A percentile compares a stretch with the other conserved stretches of the same genome.
These are phyloP conservation scores for Coniochaeta prunicola DNA, from an alignment of 2,329 filamentous ascomycete genomes.

Conservation along the genomic window DNA sequence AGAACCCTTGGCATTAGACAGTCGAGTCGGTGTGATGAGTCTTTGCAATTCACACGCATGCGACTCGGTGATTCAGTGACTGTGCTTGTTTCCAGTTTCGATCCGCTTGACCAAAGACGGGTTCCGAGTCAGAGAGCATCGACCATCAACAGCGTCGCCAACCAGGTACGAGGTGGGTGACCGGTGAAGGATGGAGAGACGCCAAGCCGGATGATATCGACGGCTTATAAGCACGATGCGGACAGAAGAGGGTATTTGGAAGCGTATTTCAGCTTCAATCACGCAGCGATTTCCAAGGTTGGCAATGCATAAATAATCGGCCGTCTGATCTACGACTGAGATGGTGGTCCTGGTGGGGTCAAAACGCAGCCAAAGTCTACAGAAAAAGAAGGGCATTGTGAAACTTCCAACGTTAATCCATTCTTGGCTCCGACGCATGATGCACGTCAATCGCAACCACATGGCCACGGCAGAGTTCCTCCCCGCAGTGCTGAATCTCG, in stretches of 20 bases:
- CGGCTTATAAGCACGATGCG: neutral
- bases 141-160: neutral
- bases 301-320: neutral
- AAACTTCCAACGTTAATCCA: neutral
- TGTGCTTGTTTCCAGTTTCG: too few species aligned
- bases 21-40: too few species aligned
- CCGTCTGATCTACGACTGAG: neutral
- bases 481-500: neutral
- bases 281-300: neutral
- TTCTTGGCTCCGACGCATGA: neutral
- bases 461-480: neutral
- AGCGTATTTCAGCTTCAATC: neutral
- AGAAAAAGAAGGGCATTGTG: neutral
- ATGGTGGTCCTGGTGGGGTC: neutral
- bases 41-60: too few species aligned
- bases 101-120: too few species aligned
- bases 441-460: neutral
- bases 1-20: too few species aligned
- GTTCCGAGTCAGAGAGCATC: neutral
- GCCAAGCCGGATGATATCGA: constrained; percentile 1
- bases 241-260: neutral
- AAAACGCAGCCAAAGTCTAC: neutral
- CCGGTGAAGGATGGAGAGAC: neutral
- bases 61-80: too few species aligned
- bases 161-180: neutral